These are phyloP conservation scores for Petunia hybrid DNA, from an alignment of 305 asterid species.

Conservation along the genomic window DNA sequence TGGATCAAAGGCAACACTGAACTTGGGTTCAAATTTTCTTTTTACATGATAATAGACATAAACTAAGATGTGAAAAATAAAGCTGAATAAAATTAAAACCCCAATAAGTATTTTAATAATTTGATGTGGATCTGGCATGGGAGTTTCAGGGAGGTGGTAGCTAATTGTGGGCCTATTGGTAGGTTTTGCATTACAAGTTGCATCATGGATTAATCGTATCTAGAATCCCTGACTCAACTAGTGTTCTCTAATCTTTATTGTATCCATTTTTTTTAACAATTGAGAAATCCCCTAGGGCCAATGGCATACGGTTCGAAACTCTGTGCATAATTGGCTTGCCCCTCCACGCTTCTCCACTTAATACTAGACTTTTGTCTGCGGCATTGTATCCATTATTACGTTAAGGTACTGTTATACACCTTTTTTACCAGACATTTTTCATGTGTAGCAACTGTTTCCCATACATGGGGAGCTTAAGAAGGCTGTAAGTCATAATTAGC, in stretches of 20 bases:
- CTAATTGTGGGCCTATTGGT: too few relatives aligned
- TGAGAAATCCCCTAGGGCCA: too few relatives aligned
- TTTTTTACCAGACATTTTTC: background rate
- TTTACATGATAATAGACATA: background rate
- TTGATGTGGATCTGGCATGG: too few relatives aligned
- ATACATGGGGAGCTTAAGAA: background rate
- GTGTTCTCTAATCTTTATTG: background rate
- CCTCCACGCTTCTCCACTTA: too few relatives aligned
- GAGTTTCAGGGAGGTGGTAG: too few relatives aligned
- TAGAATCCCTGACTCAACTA: background rate
- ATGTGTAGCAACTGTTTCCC: background rate
- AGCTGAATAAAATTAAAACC: conserved; percentile 17
- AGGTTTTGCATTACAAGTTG: too few relatives aligned
- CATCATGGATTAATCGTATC: too few relatives aligned
- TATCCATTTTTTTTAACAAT: too few relatives aligned
- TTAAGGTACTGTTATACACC: background rate
- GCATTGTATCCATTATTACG: background rate
- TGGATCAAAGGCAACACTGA: background rate
- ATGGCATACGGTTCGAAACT: too few relatives aligned
- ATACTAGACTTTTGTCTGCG: too few relatives aligned
- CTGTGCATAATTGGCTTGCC: too few relatives aligned
- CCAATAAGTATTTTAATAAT: background rate
- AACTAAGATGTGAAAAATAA: background rate
- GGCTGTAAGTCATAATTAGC: background rate
- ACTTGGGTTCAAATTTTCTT: background rate